Percentiles rank a stretch among this genome's conserved stretches.
These are phyloP conservation scores for Polytrichum commune DNA, from an alignment of 225 moss, liverwort and hornwort species.

Conservation along the genomic window DNA sequence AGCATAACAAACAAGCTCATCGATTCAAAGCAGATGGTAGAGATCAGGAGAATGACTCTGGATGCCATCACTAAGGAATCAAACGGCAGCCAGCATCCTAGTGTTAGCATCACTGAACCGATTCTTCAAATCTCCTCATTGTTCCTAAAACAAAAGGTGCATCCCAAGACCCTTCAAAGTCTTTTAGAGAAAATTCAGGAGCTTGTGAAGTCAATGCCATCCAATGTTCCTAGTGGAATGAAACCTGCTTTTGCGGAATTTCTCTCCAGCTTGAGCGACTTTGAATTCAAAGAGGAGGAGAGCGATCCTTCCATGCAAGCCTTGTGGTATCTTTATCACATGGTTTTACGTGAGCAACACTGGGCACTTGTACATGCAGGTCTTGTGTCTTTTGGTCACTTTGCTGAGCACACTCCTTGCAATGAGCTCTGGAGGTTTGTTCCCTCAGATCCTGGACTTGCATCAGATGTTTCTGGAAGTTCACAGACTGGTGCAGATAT, in stretches of 20 bases:
- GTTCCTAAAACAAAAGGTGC: conserved; percentile 52
- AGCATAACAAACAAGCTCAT: conserved; percentile 30
- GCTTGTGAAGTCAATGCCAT: conserved; percentile 33
- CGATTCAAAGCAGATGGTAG: conserved; percentile 26
- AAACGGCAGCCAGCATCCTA: conserved; percentile 5
- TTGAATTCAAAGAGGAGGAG: conserved; percentile 58
- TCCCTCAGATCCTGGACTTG: conserved; percentile 68
- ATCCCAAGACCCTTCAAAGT: conserved; percentile 42
- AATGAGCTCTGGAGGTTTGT: conserved; percentile 88
- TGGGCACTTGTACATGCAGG: conserved; percentile 87
- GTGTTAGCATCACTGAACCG: conserved; percentile 18
- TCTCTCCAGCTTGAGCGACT: conserved; percentile 64
- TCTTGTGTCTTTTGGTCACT: conserved; percentile 71
- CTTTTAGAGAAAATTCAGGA: conserved; percentile 59
- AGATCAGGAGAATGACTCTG: conserved; percentile 22
- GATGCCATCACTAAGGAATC: conserved; percentile 27
- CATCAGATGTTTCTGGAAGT: conserved; percentile 29
- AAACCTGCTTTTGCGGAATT: conserved; percentile 73
- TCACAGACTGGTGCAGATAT: conserved; percentile 43
- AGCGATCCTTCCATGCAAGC: conserved; percentile 67
- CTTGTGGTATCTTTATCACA: conserved; percentile 73
- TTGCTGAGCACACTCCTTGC: conserved; percentile 73
- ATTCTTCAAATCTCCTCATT: conserved; percentile 34
- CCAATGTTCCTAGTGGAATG: conserved; percentile 29
- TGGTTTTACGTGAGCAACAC: conserved; percentile 69